phyloP scores from a whole-genome alignment of 2,329 filamentous ascomycete species.

The Phoma sp. region DNA sequence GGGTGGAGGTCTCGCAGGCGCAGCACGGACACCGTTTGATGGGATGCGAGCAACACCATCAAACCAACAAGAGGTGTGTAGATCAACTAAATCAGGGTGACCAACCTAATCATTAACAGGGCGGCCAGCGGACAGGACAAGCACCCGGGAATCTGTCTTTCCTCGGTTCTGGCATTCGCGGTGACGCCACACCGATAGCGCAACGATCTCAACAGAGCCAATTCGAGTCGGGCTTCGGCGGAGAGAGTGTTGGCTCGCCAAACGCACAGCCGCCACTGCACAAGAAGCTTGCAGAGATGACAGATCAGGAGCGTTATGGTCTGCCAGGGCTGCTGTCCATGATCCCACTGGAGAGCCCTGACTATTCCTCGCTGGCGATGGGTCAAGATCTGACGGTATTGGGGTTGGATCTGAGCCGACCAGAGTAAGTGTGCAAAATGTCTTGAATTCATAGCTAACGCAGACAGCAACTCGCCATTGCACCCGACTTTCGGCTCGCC shows the following conservation, averaged over 20 bases:
- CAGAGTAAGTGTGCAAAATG: conserved; percentile 58
- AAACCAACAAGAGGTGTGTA: conserved; percentile 47
- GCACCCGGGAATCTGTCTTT: conserved; percentile 40
- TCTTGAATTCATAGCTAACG: conserved; percentile 25
- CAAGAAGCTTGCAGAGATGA: conserved; percentile 64
- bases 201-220: conserved; percentile 42
- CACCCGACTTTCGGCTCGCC: conserved; percentile 70
- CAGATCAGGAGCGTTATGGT: conserved; percentile 66
- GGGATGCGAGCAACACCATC: conserved; percentile 36
- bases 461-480: conserved; percentile 58
- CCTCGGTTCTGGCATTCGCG: conserved; percentile 36
- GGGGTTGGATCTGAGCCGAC: conserved; percentile 69
- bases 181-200: conserved; percentile 32
- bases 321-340: conserved; percentile 66
- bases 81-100: too few species aligned
- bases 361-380: conserved; percentile 60
- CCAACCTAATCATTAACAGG: conserved; percentile 25
- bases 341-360: conserved; percentile 63
- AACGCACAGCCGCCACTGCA: conserved; percentile 47
- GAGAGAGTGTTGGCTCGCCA: conserved; percentile 38
- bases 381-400: conserved; percentile 70
- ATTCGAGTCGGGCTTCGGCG: conserved; percentile 43
- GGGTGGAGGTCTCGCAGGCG: conserved; percentile 39
- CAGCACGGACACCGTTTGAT: conserved; percentile 43
- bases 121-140: conserved; percentile 36